Evolutionary conservation across 345 rosid species (phyloP).

Genomic region (Arabidopsis thaliana): TAIR10.1 NC_003074.8:2791001-2791500

Average conservation of each 20-base stretch:
- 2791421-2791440: constrained; percentile 98
- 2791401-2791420: constrained; percentile 85
- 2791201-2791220: constrained; percentile 2
- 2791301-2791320: constrained; percentile 95
- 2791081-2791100: constrained; percentile 6
- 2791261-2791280: constrained; percentile 44
- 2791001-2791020: background rate
- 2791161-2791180: background rate
- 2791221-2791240: constrained; percentile 10
- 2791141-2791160: constrained; percentile 10
- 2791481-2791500: constrained; percentile 10
- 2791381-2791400: constrained; percentile 90
- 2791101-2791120: background rate
- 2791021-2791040: constrained; percentile 25
- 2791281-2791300: constrained; percentile 51
- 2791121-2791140: constrained; percentile 12
- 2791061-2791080: constrained; percentile 21
- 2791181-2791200: constrained; percentile 3
- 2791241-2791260: constrained; percentile 34
- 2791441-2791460: constrained; percentile 78
- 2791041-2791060: constrained; percentile 10
- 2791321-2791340: constrained; percentile 92
- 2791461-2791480: constrained; percentile 67
- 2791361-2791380: constrained; percentile 66
- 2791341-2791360: constrained; percentile 97